phyloP scores from a whole-genome alignment of 2,329 filamentous ascomycete genomes.

The Talaromyces funiculosus region DNA sequence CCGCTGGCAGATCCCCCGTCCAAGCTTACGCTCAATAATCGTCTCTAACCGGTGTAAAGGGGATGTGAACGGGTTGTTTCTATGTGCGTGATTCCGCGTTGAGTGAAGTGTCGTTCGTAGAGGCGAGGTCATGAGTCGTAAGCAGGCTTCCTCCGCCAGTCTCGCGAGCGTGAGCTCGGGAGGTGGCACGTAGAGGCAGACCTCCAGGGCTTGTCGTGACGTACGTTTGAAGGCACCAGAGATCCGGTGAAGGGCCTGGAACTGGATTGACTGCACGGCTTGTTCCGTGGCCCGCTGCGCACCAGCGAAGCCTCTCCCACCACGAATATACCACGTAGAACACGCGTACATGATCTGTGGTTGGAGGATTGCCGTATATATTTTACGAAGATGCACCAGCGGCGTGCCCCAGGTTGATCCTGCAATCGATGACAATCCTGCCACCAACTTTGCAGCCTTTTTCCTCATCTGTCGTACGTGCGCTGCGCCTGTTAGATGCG shows the following conservation, averaged over 20 bases:
- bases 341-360: slow-evolving; percentile 24
- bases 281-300: not conserved
- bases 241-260: slow-evolving; percentile 23
- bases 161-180: slow-evolving; percentile 19
- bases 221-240: slow-evolving; percentile 24
- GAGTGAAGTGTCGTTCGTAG: not conserved
- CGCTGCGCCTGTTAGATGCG: not conserved
- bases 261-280: slow-evolving; percentile 17
- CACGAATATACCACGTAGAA: slow-evolving; percentile 21
- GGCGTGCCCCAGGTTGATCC: not conserved
- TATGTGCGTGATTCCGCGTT: not conserved
- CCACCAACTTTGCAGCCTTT: not conserved
- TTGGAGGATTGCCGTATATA: slow-evolving; percentile 23
- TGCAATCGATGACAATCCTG: not conserved
- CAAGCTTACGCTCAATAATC: not conserved
- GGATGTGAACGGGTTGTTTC: not conserved
- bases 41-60: not conserved
- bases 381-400: not conserved
- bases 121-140: slow-evolving; percentile 16
- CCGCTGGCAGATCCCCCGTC: not conserved
- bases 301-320: not conserved
- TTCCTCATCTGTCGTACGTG: not conserved
- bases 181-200: slow-evolving; percentile 23
- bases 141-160: slow-evolving; percentile 20
- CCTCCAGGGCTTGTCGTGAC: slow-evolving; percentile 17